phyloP scores from a whole-genome alignment of 164 flowering plant species.

The Dillenia suffruticosa region DNA sequence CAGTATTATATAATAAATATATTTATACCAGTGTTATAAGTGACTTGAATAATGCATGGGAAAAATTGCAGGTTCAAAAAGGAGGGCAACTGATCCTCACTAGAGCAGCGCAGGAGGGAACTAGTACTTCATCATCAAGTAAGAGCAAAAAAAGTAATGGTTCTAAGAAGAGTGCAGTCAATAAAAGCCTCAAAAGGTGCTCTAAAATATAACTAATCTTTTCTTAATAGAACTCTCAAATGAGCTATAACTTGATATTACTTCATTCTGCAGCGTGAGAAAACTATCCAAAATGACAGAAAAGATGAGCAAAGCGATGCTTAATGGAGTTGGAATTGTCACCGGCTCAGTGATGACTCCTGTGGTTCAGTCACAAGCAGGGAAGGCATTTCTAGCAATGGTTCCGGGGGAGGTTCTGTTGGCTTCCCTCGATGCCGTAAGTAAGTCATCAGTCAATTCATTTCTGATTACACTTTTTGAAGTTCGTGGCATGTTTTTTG shows the following conservation, averaged over 20 bases:
- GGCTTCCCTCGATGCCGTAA: constrained; percentile 86
- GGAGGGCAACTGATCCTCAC: constrained; percentile 64
- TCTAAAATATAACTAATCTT: neutral
- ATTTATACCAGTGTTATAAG: no score
- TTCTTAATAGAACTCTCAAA: no score
- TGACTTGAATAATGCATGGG: neutral
- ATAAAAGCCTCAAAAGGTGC: constrained; percentile 66
- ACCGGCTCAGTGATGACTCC: constrained; percentile 63
- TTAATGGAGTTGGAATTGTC: constrained; percentile 51
- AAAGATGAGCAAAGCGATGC: constrained; percentile 64
- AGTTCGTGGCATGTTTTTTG: no score
- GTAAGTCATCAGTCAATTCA: constrained; percentile 40
- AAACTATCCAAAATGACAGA: constrained; percentile 77
- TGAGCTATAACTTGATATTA: no score
- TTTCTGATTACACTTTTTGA: neutral
- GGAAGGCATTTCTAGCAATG: constrained; percentile 53
- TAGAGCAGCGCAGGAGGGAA: constrained; percentile 26
- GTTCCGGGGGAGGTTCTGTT: constrained; percentile 84
- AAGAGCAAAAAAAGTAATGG: constrained; percentile 14
- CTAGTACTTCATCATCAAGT: constrained; percentile 5
- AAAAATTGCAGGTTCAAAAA: constrained; percentile 53
- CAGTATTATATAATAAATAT: no score
- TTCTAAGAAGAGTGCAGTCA: constrained; percentile 31
- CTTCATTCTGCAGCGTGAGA: constrained; percentile 43
- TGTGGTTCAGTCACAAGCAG: constrained; percentile 59